phyloP scores from a whole-genome alignment of 176 grass and related monocot genomes.

The Sorghum bicolor region Sorghum_bicolor_NCBIv3 NC_012872.2:5378501-5379000 shows the following conservation, averaged over 20 bases:
- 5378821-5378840: background rate
- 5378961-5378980: background rate
- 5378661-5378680: background rate
- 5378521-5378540: background rate
- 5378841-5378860: slow-evolving; percentile 7
- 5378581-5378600: background rate
- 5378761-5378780: slow-evolving; percentile 15
- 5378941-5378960: background rate
- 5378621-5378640: slow-evolving; percentile 1
- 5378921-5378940: background rate
- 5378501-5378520: slow-evolving; percentile 6
- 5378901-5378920: slow-evolving; percentile 16
- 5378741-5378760: background rate
- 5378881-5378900: background rate
- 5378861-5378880: background rate
- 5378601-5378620: slow-evolving; percentile 1
- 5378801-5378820: background rate
- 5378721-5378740: slow-evolving; percentile 6
- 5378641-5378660: slow-evolving; percentile 6
- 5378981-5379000: background rate
- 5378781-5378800: background rate
- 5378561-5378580: slow-evolving; percentile 4
- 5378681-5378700: slow-evolving; percentile 5
- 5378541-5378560: background rate
- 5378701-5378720: background rate